These are phyloP conservation scores for Vigna reflexopilosa DNA, from an alignment of 306 rosid species.

Conservation along the genomic window DNA sequence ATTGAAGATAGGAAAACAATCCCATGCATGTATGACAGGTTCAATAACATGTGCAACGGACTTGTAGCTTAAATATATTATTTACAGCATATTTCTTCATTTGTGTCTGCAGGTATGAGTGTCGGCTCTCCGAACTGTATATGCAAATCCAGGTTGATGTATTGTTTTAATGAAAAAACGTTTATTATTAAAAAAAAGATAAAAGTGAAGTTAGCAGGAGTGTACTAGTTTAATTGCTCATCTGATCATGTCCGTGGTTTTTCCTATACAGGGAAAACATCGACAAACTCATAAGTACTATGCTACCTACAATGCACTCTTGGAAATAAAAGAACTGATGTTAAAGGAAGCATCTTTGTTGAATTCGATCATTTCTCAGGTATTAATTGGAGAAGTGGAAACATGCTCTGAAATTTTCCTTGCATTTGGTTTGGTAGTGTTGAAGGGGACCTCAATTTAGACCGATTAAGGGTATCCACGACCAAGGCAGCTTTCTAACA, in stretches of 20 bases:
- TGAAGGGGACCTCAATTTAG: too few species aligned
- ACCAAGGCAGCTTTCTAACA: too few species aligned
- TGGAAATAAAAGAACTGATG: constrained; percentile 95
- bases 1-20: constrained; percentile 30
- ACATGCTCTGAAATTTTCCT: constrained; percentile 31
- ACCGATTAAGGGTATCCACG: too few species aligned
- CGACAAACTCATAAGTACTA: constrained; percentile 81
- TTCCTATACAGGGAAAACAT: constrained; percentile 70
- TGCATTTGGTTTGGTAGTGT: constrained; percentile 14
- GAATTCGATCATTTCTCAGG: constrained; percentile 93
- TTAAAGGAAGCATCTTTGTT: constrained; percentile 84
- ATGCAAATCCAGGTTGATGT: constrained; percentile 73
- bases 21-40: constrained; percentile 31
- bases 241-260: constrained; percentile 26
- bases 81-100: constrained; percentile 38
- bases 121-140: constrained; percentile 75
- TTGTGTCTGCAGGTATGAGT: constrained; percentile 70
- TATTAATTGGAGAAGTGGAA: constrained; percentile 42
- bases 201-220: background rate
- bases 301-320: constrained; percentile 84
- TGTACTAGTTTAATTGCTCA: constrained; percentile 13
- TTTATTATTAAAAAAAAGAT: constrained; percentile 8
- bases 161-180: constrained; percentile 12
- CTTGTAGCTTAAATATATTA: constrained; percentile 17
- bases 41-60: constrained; percentile 5